phyloP scores from a whole-genome alignment of 345 rosid genomes.

The Rhizophora apiculata region DNA sequence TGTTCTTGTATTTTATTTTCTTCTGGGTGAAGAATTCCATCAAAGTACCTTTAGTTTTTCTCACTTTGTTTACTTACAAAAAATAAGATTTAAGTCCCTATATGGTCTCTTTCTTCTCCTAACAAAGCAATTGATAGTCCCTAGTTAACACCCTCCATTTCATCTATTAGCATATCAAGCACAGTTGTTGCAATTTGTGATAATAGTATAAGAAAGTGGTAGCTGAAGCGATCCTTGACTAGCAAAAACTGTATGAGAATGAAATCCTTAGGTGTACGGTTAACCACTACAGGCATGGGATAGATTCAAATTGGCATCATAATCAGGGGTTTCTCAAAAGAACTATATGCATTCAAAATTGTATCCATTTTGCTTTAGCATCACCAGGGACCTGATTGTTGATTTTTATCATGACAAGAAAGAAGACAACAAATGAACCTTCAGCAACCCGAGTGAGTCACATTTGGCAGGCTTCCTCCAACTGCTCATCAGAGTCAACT shows the following conservation, averaged over 20 bases:
- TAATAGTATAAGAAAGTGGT: not conserved
- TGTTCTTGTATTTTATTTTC: too few species aligned
- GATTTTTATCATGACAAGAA: not conserved
- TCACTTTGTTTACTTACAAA: not conserved
- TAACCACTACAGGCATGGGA: too few species aligned
- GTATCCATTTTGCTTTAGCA: slow-evolving; percentile 3
- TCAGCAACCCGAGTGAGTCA: not conserved
- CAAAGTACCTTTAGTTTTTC: not conserved
- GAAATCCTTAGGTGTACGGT: not conserved
- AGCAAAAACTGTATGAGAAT: not conserved
- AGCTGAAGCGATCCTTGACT: not conserved
- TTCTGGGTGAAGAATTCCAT: too few species aligned
- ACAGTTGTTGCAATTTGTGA: not conserved
- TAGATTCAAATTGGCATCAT: not conserved
- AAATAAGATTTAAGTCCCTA: not conserved
- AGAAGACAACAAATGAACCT: not conserved
- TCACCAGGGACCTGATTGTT: not conserved
- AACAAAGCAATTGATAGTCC: not conserved
- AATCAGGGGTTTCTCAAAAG: not conserved
- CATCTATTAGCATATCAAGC: not conserved
- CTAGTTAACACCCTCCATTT: not conserved
- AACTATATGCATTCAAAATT: slow-evolving; percentile 2
- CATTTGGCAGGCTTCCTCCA: not conserved
- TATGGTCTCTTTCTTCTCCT: not conserved
- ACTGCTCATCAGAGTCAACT: not conserved